Evolutionary conservation across 2,329 filamentous ascomycete species (phyloP), one percentile per base, ranked within the genome.

Genomic region (Scopulariopsis brevicaulis): DNA sequence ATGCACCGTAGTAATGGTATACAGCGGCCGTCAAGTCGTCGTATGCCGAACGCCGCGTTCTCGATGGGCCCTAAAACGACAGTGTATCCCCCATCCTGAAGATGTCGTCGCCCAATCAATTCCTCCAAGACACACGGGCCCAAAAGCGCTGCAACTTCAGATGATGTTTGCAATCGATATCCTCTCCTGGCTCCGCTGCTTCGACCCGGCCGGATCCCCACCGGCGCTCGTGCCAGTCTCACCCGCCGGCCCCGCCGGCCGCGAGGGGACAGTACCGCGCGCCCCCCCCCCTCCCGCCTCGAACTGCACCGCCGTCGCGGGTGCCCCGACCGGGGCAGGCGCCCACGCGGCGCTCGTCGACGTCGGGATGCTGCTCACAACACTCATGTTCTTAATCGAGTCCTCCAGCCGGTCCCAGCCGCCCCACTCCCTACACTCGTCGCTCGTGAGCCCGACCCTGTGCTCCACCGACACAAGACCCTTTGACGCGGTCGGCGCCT

Each of bases 401-500:
- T 66, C 76, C 65, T 94, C 86, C 15, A 96, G 75, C 61, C 82
- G 80, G 24, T 83, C 82, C 92, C 92, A 96, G 2, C 89, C 89
- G 56, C 85, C 84, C 89, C 90, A 95, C 53, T 88, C 85, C 57
- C 78, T 75, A 52, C 76, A 74, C 62, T 85, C 82, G 12, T 80
- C 78, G 25, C 78, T 77, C 0, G 76, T 79, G 14, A 86, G 70
- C 0, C 79, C 76, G 15, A 77, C 78, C 60, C 77, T 70, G 12
- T 55, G 57, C 54, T 57, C 59, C 58, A 40, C 43, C 18, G 48
- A 55, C 20, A 46, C n/a, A 14, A 60, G 55, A n/a, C 52, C 57
- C 46, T 24, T 20, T 6, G 46, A 50, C 20, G 20, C 46, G 20
- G 46, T 22, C 59, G 59, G 53, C 62, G 64, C 55, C 63, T 61